Base-by-base conservation (phyloP, 306 rosid genomes). In the Prinsepia uniflora region DNA sequence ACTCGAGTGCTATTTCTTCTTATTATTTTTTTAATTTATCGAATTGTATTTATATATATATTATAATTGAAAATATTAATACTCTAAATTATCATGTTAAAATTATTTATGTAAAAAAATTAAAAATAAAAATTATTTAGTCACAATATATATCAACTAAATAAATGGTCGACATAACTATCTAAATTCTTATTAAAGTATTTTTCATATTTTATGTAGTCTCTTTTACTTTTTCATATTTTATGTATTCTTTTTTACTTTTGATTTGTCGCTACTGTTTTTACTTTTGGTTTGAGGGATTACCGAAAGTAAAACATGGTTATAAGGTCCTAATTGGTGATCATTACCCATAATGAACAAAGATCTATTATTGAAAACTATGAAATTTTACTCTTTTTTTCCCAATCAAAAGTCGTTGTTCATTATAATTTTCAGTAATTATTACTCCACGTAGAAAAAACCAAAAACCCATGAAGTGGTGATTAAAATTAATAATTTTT, bases 291-390 rank as follows among this genome's bases (percentile, higher is more conserved):
- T 55, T 74, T 74, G 64, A 50, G 15, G 72, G 63, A 70, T 67
- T 57, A 58, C 44, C 42, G 62, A 72, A 67, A 71, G 49, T 49
- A 71, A 73, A 47, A 60, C 0, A 4, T 13, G 39, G 18, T 22
- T 70, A 30, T 30, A 22, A 44, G 53, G 13, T 41, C 61, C 58
- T 50, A 68, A 68, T 65, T 20, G 18, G 71, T 67, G 64, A 81
- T 75, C 53, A 78, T 81, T 63, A 63, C 60, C 74, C 71, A 82
- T 84, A 63, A 76, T 84, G 73, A 80, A 40, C 52, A 45, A 10
- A 43, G 48, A 65, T 77, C 67, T 66, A 20, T 66, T n/a, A 58
- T 71, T 82, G 63, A 69, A 76, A 80, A 67, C 79, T 36, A 74
- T 50, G 7, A 75, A 30, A 64, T 71, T 47, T 55, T 9, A 7